Evolutionary conservation across 345 rosid species (phyloP), one percentile per base, ranked within the genome.

Genomic region (Arabis hirsuta): DNA sequence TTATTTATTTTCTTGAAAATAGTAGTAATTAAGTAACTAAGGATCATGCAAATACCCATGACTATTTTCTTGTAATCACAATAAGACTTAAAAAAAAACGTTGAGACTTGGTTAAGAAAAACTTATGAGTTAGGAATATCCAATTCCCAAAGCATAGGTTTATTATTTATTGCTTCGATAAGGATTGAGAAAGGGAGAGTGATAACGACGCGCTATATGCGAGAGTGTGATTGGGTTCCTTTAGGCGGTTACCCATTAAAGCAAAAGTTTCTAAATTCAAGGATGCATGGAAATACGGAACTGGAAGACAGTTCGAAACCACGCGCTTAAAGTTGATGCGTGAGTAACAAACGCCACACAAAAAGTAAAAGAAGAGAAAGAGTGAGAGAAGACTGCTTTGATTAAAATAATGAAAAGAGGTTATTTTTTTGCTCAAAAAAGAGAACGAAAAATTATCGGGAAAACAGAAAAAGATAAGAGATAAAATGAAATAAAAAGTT

Each of bases 171-270:
- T 38, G 29, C 24, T 51, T 74, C 29, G 32, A 60, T 48, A 31
- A 57, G 27, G 27, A 48, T 58, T 26, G 41, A 26, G 9, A 7
- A 14, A 13, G 1, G 4, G 41, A 7, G 8, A 10, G 32, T 76
- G 55, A 48, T 12, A 4, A 7, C 3, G 55, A 76, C 65, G 79
- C 67, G 62, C 16, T 50, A 53, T 8, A 48, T 55, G 39, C 16
- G 55, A 13, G 53, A 42, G 67, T 69, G 43, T 45, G 58, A 54
- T 45, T 61, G 64, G 63, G 9, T 61, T 62, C 13, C 2, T 47
- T 45, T 61, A 75, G 38, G 69, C 79, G 73, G 79, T 68, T 75
- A 60, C 38, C 14, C 42, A 32, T 38, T 50, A 22, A 74, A 50
- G 62, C 13, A 52, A 60, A 74, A 53, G 57, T 54, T 67, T 67